Evolutionary conservation across 495 filamentous ascomycete species (phyloP), one percentile per base, ranked within the genome.

Genomic region (Pyrenula massariospora): DNA sequence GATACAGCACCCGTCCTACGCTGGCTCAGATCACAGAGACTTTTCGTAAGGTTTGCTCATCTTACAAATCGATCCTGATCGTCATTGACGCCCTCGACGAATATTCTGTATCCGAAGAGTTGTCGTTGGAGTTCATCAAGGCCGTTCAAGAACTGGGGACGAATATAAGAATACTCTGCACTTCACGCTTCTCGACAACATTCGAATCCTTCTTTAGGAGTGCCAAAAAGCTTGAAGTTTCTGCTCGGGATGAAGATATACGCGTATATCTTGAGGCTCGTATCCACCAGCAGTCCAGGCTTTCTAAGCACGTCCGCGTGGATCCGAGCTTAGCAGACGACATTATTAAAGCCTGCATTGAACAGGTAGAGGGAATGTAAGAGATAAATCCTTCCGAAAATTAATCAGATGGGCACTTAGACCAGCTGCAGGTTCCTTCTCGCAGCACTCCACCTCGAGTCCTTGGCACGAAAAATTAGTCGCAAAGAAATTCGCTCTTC

Each of bases 331-430:
- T 42, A 5, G 31, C 31, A 42, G 31, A 42, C 15, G 31, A 42
- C 5, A 42, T 71, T 56, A 61, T 78, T 50, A 57, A 78, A n/a
- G n/a, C n/a, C n/a, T n/a, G n/a, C n/a, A 54, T 79, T 10, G 75
- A 79, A 56, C 75, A 73, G 2, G 50, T 72, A 0, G 67, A 72
- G 42, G 69, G 15, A 72, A 61, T 69, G 60, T 22, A 12, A 15
- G 22, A n/a, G 60, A 64, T 47, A 42, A 54, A 42, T 42, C 15
- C 31, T 42, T 42, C 15, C 8, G 15, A 15, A 42, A 15, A 42
- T 42, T 42, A 42, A 8, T 15, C 31, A 8, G 31, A 5, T 42
- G 5, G 15, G n/a, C n/a, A n/a, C n/a, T n/a, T n/a, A n/a, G n/a
- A n/a, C n/a, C 31, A 42, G 31, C 15, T 42, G 5, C 31, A 42